Evolutionary conservation across 495 filamentous ascomycete species (phyloP), one percentile per base, ranked within the genome.

Genomic region (Neurospora sp.): DNA sequence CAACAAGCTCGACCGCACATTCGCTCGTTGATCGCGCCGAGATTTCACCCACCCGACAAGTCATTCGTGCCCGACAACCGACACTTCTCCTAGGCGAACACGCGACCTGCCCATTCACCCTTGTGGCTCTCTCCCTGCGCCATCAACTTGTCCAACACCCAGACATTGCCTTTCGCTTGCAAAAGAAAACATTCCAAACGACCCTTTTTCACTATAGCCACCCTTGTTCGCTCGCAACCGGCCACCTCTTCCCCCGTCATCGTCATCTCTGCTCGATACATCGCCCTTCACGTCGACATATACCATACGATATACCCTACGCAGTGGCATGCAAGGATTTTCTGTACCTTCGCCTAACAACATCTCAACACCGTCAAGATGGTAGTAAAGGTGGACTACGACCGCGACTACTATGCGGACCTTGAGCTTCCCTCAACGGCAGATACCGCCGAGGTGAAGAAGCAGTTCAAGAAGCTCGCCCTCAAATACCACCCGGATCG

Each of bases 401-500:
- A 86, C 74, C 87, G 88, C 77, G 90, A 97, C 82, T 97, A 97
- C 84, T 97, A 97, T 82, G 89, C 89, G 54, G 94, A 97, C 82
- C 86, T 97, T 39, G 92, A 91, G 70, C 79, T 97, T 12, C 77
- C 85, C 0, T 80, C 88, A 9, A 85, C 83, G 72, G 92, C 92
- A 42, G 88, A 91, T 74, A 76, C 85, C 5, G 87, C 88, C 5
- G 93, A 96, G 44, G 89, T 97, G 77, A 96, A 93, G 81, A 94
- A 90, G 83, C 91, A 94, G 76, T 98, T 94, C 83, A 88, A 89
- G 76, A 94, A 93, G 81, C 86, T 97, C 76, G 94, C 94, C 41
- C 86, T 96, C 37, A 90, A 90, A 77, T 96, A 90, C 76, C 94
- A 98, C 78, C 94, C 94, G 8, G 94, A 98, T 79, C 90, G 94